These are phyloP conservation scores for Nakazawaea ernobii DNA, from an alignment of 805 yeast genomes.

Conservation along the genomic window DNA sequence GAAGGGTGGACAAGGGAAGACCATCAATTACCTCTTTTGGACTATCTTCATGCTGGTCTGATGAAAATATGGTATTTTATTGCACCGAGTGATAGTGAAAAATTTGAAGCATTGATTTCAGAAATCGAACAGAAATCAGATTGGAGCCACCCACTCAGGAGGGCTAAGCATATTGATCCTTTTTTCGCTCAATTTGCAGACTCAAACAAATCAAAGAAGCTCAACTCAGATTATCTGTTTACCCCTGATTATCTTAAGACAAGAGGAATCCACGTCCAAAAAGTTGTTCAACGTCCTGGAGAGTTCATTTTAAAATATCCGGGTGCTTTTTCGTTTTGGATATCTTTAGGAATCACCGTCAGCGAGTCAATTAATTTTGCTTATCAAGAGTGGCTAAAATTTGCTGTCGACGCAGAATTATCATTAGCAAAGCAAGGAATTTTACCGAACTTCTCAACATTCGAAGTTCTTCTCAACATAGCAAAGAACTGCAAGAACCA, in stretches of 20 bases:
- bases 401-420: constrained; percentile 40
- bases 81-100: constrained; percentile 47
- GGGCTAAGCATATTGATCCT: constrained; percentile 1
- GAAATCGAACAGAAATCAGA: background rate
- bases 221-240: constrained; percentile 40
- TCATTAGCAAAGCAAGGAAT: constrained; percentile 46
- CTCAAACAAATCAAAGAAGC: constrained; percentile 9
- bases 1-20: constrained; percentile 59
- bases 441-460: constrained; percentile 47
- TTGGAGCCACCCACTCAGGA: background rate
- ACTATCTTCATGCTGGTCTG: constrained; percentile 53
- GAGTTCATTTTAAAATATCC: constrained; percentile 58
- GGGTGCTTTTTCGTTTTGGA: constrained; percentile 39
- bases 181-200: background rate
- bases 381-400: constrained; percentile 47
- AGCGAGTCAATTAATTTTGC: constrained; percentile 57
- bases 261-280: constrained; percentile 41
- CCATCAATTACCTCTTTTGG: constrained; percentile 47
- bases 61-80: constrained; percentile 56
- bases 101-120: constrained; percentile 35
- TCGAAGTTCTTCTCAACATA: constrained; percentile 41
- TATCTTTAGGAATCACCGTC: constrained; percentile 52
- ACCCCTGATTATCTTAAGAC: constrained; percentile 43
- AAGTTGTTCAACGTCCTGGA: constrained; percentile 54
- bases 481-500: constrained; percentile 37